Evolutionary conservation across 768 basidiomycete genomes (phyloP).

Genomic region (Mycena metata): DNA sequence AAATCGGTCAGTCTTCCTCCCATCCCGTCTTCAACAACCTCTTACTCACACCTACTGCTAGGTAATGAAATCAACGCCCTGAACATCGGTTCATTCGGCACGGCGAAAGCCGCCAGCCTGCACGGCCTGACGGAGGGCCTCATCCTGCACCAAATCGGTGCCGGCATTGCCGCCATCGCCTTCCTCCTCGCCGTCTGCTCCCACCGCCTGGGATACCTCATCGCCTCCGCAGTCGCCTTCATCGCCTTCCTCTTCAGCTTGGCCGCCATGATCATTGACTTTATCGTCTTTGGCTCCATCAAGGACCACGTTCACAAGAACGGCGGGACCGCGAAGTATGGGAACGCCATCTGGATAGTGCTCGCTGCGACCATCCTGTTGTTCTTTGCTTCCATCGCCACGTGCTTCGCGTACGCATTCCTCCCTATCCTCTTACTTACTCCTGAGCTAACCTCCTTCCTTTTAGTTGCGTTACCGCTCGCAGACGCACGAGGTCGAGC

Average conservation of each 20-base stretch:
- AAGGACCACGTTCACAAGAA: conserved; percentile 33
- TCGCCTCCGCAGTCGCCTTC: conserved; percentile 36
- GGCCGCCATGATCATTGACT: conserved; percentile 37
- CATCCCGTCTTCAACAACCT: too few relatives aligned
- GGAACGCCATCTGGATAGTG: conserved; percentile 40
- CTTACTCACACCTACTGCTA: neutral
- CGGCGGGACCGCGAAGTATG: conserved; percentile 27
- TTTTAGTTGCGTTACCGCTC: conserved; percentile 12
- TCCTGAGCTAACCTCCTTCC: neutral
- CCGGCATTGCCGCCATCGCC: conserved; percentile 61
- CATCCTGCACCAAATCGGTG: conserved; percentile 70
- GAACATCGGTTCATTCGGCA: conserved; percentile 40
- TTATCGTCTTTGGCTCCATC: conserved; percentile 34
- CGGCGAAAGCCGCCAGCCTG: conserved; percentile 47
- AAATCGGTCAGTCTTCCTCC: conserved; percentile 26
- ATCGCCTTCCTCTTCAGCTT: conserved; percentile 38
- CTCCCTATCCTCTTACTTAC: neutral
- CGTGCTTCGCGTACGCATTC: conserved; percentile 54
- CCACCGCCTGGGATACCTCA: conserved; percentile 38
- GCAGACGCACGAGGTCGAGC: conserved; percentile 1
- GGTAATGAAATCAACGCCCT: conserved; percentile 32
- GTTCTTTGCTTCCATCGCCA: conserved; percentile 56
- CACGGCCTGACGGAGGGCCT: conserved; percentile 67
- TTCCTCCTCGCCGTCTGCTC: conserved; percentile 63
- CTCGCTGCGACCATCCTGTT: conserved; percentile 46